These are phyloP conservation scores for Orobanche coerulescens DNA, from an alignment of 257 asterid genomes.

Conservation along the genomic window DNA sequence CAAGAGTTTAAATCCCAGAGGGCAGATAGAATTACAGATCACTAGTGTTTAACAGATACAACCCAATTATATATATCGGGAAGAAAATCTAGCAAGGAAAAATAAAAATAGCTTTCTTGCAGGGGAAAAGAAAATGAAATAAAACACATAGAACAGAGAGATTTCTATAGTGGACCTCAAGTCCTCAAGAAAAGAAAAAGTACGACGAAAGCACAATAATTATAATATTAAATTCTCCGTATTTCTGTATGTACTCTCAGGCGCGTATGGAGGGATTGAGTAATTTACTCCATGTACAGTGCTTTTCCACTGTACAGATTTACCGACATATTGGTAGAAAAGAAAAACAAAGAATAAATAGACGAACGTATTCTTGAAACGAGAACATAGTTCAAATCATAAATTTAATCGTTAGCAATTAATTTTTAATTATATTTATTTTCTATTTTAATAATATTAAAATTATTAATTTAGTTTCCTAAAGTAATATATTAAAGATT, in stretches of 20 bases:
- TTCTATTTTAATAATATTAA: too few species aligned
- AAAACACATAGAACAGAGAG: constrained; percentile 22
- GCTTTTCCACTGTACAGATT: constrained; percentile 11
- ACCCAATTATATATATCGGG: constrained; percentile 4
- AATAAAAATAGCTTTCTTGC: constrained; percentile 25
- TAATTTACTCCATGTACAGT: background rate
- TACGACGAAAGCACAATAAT: constrained; percentile 24
- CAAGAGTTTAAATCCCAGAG: constrained; percentile 21
- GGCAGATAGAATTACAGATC: constrained; percentile 15
- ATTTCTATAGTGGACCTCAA: constrained; percentile 31
- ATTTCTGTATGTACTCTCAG: background rate
- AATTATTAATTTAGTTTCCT: too few species aligned
- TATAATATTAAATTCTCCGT: constrained; percentile 8
- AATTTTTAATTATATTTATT: too few species aligned
- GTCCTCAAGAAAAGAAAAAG: constrained; percentile 25
- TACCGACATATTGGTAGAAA: constrained; percentile 29
- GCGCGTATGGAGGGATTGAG: constrained; percentile 3
- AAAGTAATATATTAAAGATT: too few species aligned
- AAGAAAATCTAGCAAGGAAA: constrained; percentile 25
- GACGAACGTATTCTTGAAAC: too few species aligned
- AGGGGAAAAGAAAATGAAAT: constrained; percentile 16
- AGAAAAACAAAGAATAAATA: background rate
- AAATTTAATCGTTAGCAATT: too few species aligned
- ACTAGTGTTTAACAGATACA: constrained; percentile 3
- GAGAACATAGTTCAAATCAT: too few species aligned